phyloP scores from a whole-genome alignment of 371 early-diverging fungal species.

The Mortierella polycephala region DNA sequence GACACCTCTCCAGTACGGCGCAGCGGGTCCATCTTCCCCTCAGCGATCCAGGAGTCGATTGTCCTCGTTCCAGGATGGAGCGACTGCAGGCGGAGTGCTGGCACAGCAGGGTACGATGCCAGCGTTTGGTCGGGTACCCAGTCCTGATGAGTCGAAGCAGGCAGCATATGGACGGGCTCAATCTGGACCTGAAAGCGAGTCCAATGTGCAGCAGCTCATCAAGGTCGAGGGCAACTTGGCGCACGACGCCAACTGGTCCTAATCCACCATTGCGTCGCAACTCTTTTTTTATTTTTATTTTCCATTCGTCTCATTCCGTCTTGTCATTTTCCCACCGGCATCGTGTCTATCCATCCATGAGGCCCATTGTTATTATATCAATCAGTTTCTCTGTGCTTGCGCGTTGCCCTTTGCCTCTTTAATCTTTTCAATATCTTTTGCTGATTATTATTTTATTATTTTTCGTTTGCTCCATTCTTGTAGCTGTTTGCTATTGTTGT shows the following conservation, averaged over 20 bases:
- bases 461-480: no score
- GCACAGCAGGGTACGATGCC: slow-evolving; percentile 18
- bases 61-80: slow-evolving; percentile 26
- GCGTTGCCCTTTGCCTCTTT: no score
- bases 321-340: no score
- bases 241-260: slow-evolving; percentile 31
- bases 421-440: no score
- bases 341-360: no score
- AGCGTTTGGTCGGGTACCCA: slow-evolving; percentile 24
- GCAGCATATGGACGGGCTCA: slow-evolving; percentile 13
- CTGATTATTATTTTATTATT: no score
- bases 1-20: slow-evolving; percentile 18
- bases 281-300: slow-evolving; percentile 1
- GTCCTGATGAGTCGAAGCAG: slow-evolving; percentile 38
- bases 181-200: slow-evolving; percentile 23
- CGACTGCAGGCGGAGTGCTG: slow-evolving; percentile 13
- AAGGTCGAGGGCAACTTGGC: slow-evolving; percentile 37
- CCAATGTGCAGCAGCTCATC: slow-evolving; percentile 20
- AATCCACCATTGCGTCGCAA: not conserved
- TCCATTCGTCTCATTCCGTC: not conserved
- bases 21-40: slow-evolving; percentile 25
- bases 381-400: no score
- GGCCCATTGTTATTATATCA: no score
- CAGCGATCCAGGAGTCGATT: slow-evolving; percentile 35
- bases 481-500: no score